Evolutionary conservation across 805 yeast genomes (phyloP).

Genomic region (Hemisphaericaspora nanyangensis): DNA sequence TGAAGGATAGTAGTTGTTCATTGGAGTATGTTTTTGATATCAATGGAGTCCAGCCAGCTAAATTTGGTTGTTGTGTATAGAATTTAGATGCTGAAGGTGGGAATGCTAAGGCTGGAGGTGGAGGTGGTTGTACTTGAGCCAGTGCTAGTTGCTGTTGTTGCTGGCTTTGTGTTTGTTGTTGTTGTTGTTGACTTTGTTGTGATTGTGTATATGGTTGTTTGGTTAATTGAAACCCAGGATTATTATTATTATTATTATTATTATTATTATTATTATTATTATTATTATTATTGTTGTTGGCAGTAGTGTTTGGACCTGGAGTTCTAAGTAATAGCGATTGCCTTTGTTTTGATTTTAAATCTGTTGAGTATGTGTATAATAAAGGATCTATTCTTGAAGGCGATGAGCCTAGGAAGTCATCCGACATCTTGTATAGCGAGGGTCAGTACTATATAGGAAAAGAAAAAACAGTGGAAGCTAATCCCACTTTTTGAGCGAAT

Average conservation of each 20-base stretch:
- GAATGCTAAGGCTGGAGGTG: constrained; percentile 4
- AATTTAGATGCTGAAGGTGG: constrained; percentile 22
- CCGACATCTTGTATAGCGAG: constrained; percentile 16
- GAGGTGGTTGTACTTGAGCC: too few species aligned
- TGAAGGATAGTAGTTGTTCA: constrained; percentile 30
- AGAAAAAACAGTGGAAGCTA: not conserved
- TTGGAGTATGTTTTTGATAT: constrained; percentile 34
- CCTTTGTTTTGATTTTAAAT: not conserved
- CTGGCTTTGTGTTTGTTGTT: constrained; percentile 1
- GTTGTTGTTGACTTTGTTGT: constrained; percentile 2
- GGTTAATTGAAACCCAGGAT: not conserved
- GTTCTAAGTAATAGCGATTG: not conserved
- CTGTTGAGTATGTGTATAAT: constrained; percentile 17
- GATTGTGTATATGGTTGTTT: not conserved
- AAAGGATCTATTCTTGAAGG: constrained; percentile 36
- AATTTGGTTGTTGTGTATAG: constrained; percentile 12
- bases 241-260: too few species aligned
- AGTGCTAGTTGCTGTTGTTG: not conserved
- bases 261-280: constrained; percentile 1
- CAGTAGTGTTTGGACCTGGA: constrained; percentile 4
- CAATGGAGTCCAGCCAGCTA: constrained; percentile 43
- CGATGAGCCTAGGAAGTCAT: constrained; percentile 31
- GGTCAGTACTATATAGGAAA: not conserved
- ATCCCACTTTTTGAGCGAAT: too few species aligned
- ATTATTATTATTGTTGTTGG: too few species aligned